Conservation (phyloP, 2,329 filamentous ascomycete species). For the Stachybotrys chlorohalonatus region DNA sequence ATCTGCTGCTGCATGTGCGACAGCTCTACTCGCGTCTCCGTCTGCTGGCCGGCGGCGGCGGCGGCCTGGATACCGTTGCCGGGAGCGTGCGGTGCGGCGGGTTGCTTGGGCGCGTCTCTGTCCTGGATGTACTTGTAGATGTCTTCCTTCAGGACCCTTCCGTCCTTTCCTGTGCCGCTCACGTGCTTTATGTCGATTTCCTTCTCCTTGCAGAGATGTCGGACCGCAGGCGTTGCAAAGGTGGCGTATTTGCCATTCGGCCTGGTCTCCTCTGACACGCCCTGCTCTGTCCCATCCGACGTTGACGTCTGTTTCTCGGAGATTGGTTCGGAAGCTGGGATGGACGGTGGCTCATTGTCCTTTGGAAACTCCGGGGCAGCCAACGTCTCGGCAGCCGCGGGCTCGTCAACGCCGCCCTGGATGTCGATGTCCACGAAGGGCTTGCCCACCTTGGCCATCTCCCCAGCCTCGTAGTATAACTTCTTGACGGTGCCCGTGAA, state of each 20-base stretch:
- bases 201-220: constrained; percentile 75
- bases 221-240: constrained; percentile 85
- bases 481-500: constrained; percentile 96
- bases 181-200: constrained; percentile 71
- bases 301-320: neutral
- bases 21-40: constrained; percentile 61
- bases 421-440: constrained; percentile 94
- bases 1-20: constrained; percentile 80
- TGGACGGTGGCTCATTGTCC: constrained; percentile 14
- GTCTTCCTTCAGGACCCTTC: constrained; percentile 87
- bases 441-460: constrained; percentile 93
- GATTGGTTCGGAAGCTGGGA: constrained; percentile 6
- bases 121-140: constrained; percentile 61
- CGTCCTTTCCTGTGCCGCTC: constrained; percentile 79
- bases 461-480: constrained; percentile 88
- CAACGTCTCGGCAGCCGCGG: constrained; percentile 24
- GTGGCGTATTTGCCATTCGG: constrained; percentile 56
- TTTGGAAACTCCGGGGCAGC: constrained; percentile 21
- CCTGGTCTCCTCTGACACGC: constrained; percentile 10
- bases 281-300: constrained; percentile 5
- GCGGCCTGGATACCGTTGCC: constrained; percentile 12
- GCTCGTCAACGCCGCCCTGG: constrained; percentile 61
- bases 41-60: constrained; percentile 35
- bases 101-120: constrained; percentile 25
- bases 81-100: constrained; percentile 9